Evolutionary conservation across 441 rosid species (phyloP).

Genomic region (Aleurites moluccanus): DNA sequence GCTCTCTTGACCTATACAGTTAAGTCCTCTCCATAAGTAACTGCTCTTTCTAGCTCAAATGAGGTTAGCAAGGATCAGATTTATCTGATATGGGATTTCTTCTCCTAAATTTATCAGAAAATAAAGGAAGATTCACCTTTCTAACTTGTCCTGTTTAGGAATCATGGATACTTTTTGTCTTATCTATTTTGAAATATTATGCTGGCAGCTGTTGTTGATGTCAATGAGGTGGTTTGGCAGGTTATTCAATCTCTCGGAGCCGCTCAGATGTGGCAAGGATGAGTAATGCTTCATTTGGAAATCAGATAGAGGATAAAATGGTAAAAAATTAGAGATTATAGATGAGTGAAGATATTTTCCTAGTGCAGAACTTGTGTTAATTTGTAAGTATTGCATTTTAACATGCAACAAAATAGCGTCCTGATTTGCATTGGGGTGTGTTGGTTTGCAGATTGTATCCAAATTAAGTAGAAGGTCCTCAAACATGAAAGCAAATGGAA

Average conservation of each 20-base stretch:
- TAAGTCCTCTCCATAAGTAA: background rate
- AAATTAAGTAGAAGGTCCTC: conserved; percentile 70
- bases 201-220: conserved; percentile 32
- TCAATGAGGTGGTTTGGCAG: conserved; percentile 48
- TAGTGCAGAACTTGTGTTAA: conserved; percentile 23
- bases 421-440: conserved; percentile 26
- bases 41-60: background rate
- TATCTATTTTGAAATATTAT: conserved; percentile 9
- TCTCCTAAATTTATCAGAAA: background rate
- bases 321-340: conserved; percentile 34
- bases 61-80: conserved; percentile 36
- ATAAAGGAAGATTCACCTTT: background rate
- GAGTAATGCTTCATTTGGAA: conserved; percentile 47
- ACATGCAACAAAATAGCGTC: conserved; percentile 18
- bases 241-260: conserved; percentile 63
- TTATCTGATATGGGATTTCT: conserved; percentile 46
- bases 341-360: conserved; percentile 16
- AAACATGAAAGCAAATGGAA: conserved; percentile 50
- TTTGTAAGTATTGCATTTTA: conserved; percentile 23
- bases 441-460: conserved; percentile 51
- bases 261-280: conserved; percentile 62
- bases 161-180: background rate
- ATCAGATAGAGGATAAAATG: conserved; percentile 63
- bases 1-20: background rate
- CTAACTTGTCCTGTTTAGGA: background rate